Base-by-base conservation (phyloP, 208 protist species). In the Wallacemonas sp. region DNA sequence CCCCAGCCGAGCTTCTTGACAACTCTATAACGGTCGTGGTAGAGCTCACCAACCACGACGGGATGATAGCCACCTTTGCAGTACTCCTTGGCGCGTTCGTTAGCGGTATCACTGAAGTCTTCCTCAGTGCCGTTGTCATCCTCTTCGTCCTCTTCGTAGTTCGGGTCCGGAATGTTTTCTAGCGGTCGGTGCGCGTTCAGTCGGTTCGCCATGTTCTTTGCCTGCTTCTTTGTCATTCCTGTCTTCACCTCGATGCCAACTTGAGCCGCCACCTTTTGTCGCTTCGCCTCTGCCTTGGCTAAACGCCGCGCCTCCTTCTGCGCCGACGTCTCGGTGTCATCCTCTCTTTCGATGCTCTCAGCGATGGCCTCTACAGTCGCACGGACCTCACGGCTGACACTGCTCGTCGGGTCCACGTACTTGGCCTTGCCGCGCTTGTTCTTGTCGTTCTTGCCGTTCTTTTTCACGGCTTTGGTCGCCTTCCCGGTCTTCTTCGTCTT, bases 1-100 rank as follows among this genome's bases (percentile, higher is more conserved):
- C 98, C 98, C 98, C 98, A 99, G 58, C 98, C 98, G 1, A 99
- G 81, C 76, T 99, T 99, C 52, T 74, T 67, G 19, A 98, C 78
- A 24, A 98, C 72, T 24, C 83, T 68, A 72, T 99, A 99, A 19
- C 97, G 82, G 41, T 93, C 57, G 69, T 98, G 81, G 75, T 97
- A 98, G 19, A 97, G 67, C 36, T 99, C 97, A 24, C 93, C 96
- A 2, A 97, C 59, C 26, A 85, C 66, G 1, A 99, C 97, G 34
- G 90, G 93, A 67, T 99, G 98, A 69, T 99, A 99, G 29, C 98
- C 98, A 17, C 98, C 98, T 38, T 93, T 91, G 55, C 89, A 75
- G 78, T 98, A 98, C 62, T 95, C 86, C 57, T 63, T 75, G 15
- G 73, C 66, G 21, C 78, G 83, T 63, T 95, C 89, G 66, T 95